Evolutionary conservation across 179 eudicot species (phyloP).

Genomic region (Corrigiola litoralis): DNA sequence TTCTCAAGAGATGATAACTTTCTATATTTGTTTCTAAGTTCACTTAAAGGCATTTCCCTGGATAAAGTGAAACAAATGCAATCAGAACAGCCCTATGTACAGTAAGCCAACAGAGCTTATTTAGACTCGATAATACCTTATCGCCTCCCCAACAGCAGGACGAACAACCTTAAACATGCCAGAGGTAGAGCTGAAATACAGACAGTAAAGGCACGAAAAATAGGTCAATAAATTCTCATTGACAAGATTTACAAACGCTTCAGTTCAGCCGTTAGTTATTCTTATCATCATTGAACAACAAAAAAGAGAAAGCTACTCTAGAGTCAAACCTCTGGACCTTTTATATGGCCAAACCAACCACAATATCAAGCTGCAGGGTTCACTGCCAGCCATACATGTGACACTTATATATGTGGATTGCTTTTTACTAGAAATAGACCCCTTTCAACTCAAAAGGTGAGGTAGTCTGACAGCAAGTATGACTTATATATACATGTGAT

Average conservation of each 20-base stretch:
- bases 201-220: constrained; percentile 9
- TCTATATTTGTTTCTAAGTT: constrained; percentile 78
- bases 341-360: too few relatives aligned
- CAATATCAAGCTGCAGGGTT: too few relatives aligned
- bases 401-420: too few relatives aligned
- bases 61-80: constrained; percentile 15
- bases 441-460: too few relatives aligned
- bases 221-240: background rate
- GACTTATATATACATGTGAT: too few relatives aligned
- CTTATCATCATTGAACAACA: too few relatives aligned
- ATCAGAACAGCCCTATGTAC: background rate
- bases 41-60: constrained; percentile 93
- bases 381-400: too few relatives aligned
- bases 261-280: too few relatives aligned
- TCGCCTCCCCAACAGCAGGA: constrained; percentile 89
- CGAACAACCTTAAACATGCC: constrained; percentile 82
- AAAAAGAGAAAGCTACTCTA: too few relatives aligned
- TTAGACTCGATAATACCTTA: constrained; percentile 45
- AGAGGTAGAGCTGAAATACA: constrained; percentile 55
- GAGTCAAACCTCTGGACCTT: too few relatives aligned
- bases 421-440: too few relatives aligned
- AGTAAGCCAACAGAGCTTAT: background rate
- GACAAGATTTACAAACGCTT: background rate
- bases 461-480: too few relatives aligned
- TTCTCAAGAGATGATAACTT: constrained; percentile 69